Conservation (phyloP, 1,284 basidiomycete genomes). For the Leucoagaricus sp. region DNA sequence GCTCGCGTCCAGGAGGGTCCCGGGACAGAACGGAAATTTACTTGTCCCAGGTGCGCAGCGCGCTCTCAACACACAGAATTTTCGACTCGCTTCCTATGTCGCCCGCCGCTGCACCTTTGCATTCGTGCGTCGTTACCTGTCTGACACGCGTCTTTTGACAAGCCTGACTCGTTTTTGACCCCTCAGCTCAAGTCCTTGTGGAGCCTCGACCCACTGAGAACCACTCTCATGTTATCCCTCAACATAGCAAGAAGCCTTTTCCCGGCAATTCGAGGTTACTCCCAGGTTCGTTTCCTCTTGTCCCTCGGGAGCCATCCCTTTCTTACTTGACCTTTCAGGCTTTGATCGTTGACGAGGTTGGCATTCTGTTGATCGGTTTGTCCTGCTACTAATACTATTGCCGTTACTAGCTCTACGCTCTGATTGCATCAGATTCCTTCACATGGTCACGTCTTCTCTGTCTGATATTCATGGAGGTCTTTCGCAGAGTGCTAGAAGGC, state of each 20-base stretch:
- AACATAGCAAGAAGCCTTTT: conserved; percentile 72
- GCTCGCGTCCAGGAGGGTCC: conserved; percentile 59
- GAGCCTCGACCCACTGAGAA: conserved; percentile 65
- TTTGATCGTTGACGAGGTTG: conserved; percentile 78
- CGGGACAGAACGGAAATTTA: conserved; percentile 39
- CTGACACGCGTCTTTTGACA: conserved; percentile 8
- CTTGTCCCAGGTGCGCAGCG: conserved; percentile 71
- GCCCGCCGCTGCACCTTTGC: conserved; percentile 54
- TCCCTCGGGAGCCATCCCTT: conserved; percentile 14
- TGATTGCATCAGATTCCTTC: conserved; percentile 64
- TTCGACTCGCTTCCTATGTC: conserved; percentile 56
- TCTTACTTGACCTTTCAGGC: conserved; percentile 44
- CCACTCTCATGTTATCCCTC: conserved; percentile 62
- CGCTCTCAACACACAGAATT: conserved; percentile 53
- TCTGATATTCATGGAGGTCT: conserved; percentile 59
- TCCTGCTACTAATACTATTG: conserved; percentile 20
- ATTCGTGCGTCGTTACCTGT: conserved; percentile 39
- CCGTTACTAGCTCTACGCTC: conserved; percentile 56
- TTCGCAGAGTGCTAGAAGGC: conserved; percentile 63
- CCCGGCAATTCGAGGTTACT: conserved; percentile 79
- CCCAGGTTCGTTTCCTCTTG: conserved; percentile 48
- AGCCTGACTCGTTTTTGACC: conserved; percentile 11
- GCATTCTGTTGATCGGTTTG: conserved; percentile 17
- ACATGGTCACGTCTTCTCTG: conserved; percentile 61
- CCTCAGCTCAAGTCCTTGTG: conserved; percentile 53